phyloP scores from a whole-genome alignment of 768 basidiomycete genomes.

The Suillus alpinus region DNA sequence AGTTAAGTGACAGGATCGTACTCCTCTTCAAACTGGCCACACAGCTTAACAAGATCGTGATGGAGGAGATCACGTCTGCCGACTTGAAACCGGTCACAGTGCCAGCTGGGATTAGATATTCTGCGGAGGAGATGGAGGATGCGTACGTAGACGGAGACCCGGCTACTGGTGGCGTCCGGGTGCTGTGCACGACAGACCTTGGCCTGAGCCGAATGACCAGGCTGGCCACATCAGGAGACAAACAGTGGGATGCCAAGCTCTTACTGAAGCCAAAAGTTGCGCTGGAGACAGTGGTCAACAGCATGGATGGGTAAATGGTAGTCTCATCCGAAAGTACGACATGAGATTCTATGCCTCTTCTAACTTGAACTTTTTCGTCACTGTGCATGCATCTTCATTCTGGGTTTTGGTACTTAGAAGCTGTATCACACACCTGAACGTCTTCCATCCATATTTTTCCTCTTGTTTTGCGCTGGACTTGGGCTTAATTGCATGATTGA shows the following conservation, averaged over 20 bases:
- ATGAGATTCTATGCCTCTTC: constrained; percentile 1
- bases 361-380: constrained; percentile 5
- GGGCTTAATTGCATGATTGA: neutral
- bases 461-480: constrained; percentile 3
- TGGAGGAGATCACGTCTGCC: constrained; percentile 32
- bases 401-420: neutral
- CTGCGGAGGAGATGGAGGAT: constrained; percentile 27
- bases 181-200: constrained; percentile 37
- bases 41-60: constrained; percentile 37
- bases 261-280: constrained; percentile 39
- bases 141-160: constrained; percentile 27
- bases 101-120: constrained; percentile 18
- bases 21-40: constrained; percentile 40
- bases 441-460: neutral
- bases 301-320: constrained; percentile 26
- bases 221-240: constrained; percentile 24
- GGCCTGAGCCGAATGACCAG: constrained; percentile 32
- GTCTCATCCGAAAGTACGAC: neutral
- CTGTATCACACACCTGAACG: neutral
- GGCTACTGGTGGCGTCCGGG: constrained; percentile 12
- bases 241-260: constrained; percentile 29
- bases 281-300: constrained; percentile 33
- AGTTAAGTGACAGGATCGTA: constrained; percentile 37
- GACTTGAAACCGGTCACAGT: constrained; percentile 27
- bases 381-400: neutral